These are phyloP conservation scores for Ophiostoma montium DNA, from an alignment of 2,329 filamentous ascomycete species.

Conservation along the genomic window DNA sequence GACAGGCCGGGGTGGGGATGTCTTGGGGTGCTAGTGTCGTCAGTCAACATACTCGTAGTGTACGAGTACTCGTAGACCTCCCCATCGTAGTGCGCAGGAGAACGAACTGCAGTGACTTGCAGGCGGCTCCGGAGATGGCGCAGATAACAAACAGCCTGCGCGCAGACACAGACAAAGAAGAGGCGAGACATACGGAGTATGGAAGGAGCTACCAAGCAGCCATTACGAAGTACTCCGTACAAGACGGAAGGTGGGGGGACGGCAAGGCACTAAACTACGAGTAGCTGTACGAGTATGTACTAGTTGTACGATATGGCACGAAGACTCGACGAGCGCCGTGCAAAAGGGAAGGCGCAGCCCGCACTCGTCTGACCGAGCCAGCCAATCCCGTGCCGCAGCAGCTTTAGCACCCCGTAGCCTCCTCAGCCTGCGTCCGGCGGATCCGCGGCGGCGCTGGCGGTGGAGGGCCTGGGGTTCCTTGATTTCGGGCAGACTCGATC, in stretches of 20 bases:
- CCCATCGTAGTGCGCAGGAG: too few relatives aligned
- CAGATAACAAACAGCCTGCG: background rate
- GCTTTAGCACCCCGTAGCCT: background rate
- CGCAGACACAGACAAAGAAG: background rate
- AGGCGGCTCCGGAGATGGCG: background rate
- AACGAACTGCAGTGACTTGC: background rate
- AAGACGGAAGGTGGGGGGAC: background rate
- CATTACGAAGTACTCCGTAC: too few relatives aligned
- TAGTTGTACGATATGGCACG: too few relatives aligned
- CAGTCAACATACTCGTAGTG: background rate
- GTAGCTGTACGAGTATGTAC: too few relatives aligned
- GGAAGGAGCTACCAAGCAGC: background rate
- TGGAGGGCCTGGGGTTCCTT: too few relatives aligned
- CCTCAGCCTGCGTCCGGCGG: conserved; percentile 1
- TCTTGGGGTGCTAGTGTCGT: background rate
- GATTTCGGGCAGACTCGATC: too few relatives aligned
- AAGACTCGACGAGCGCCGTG: too few relatives aligned
- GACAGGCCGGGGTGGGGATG: background rate
- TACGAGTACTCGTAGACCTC: background rate
- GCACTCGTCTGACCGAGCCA: background rate
- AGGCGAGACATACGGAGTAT: too few relatives aligned
- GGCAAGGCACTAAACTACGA: background rate
- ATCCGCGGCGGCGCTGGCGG: background rate
- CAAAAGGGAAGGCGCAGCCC: too few relatives aligned
- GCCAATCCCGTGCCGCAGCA: background rate